phyloP scores from a whole-genome alignment of 257 asterid genomes.

The Euphrasia confusa region DNA sequence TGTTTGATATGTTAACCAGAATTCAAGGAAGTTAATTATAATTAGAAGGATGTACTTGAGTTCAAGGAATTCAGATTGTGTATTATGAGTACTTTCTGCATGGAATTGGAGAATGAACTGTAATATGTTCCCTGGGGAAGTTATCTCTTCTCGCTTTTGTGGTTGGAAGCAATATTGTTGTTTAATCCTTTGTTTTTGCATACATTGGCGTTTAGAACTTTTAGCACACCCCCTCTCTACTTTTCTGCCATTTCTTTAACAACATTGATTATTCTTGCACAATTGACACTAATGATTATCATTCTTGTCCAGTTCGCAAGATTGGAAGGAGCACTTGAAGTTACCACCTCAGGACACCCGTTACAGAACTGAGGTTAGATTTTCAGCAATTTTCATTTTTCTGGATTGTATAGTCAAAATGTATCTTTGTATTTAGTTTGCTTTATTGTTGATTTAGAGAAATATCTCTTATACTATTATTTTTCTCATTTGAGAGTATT shows the following conservation, averaged over 20 bases:
- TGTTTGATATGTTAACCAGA: neutral
- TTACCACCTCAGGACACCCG: conserved; percentile 73
- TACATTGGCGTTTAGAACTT: neutral
- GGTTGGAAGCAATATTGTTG: conserved; percentile 8
- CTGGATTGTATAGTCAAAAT: conserved; percentile 11
- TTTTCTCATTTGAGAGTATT: neutral
- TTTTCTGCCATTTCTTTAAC: neutral
- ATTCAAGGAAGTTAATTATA: neutral
- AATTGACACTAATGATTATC: neutral
- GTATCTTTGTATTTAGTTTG: conserved; percentile 3
- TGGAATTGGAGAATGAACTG: neutral
- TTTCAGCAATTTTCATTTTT: neutral
- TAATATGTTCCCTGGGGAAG: neutral
- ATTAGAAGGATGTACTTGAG: neutral
- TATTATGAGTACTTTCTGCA: conserved; percentile 8
- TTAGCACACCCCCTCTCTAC: neutral
- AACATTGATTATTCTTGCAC: neutral
- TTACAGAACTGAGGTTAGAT: conserved; percentile 70
- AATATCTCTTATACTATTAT: neutral
- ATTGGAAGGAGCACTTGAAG: conserved; percentile 72
- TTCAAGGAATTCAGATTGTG: conserved; percentile 5
- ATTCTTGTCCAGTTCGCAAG: conserved; percentile 57
- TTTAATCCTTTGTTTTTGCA: conserved; percentile 3
- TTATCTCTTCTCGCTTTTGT: conserved; percentile 7
- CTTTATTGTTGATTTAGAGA: conserved; percentile 6